Evolutionary conservation across 495 filamentous ascomycete genomes (phyloP).

Genomic region (Talaromyces borbonicus): DNA sequence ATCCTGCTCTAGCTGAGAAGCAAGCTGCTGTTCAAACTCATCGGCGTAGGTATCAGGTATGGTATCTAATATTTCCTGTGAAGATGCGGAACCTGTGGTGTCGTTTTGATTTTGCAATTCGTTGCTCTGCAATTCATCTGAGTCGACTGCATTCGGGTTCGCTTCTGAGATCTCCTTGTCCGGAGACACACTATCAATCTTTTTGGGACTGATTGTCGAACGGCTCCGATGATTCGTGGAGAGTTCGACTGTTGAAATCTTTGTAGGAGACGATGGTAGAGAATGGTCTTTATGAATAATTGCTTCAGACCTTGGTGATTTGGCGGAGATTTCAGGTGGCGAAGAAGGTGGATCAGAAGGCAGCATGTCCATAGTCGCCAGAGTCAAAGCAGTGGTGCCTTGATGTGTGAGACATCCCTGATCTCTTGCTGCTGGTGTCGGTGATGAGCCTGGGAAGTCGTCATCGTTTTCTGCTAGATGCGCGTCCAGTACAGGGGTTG

Average conservation of each 20-base stretch:
- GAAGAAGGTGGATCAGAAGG: conserved; percentile 30
- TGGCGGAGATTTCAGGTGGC: conserved; percentile 24
- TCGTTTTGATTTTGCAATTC: too few species aligned
- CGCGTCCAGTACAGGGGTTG: conserved; percentile 40
- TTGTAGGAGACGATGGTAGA: conserved; percentile 13
- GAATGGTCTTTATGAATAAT: neutral
- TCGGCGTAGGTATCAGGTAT: conserved; percentile 26
- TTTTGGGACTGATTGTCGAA: too few species aligned
- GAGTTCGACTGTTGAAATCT: neutral
- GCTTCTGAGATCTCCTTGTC: too few species aligned
- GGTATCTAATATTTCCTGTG: neutral
- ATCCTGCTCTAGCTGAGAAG: conserved; percentile 37
- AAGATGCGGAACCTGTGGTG: too few species aligned
- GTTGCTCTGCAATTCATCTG: too few species aligned
- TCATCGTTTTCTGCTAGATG: conserved; percentile 37
- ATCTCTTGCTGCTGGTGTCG: conserved; percentile 53
- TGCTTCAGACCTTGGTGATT: neutral
- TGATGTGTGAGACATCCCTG: conserved; percentile 19
- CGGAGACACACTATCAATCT: too few species aligned
- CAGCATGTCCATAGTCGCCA: conserved; percentile 12
- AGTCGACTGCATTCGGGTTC: too few species aligned
- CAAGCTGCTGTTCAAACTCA: conserved; percentile 33
- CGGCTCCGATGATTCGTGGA: too few species aligned
- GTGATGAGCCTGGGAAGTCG: conserved; percentile 69
- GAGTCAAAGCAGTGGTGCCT: conserved; percentile 9